A percentile compares a stretch with the other conserved stretches of the same genome.
These are phyloP conservation scores for Mycena metata DNA, from an alignment of 768 basidiomycete genomes.

Conservation along the genomic window DNA sequence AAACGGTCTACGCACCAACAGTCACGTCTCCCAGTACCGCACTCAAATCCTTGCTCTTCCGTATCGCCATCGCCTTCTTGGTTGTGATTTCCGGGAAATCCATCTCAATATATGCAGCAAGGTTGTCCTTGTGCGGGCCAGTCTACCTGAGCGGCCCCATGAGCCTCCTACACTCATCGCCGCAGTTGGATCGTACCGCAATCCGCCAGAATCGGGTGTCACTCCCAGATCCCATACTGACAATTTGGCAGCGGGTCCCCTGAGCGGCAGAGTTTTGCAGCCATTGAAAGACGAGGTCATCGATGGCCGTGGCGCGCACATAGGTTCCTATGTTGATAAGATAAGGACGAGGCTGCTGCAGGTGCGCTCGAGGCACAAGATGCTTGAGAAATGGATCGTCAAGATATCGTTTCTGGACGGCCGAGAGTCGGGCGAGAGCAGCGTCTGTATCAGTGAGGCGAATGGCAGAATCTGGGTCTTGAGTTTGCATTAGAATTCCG, in stretches of 20 bases:
- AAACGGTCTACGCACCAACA: slow-evolving; percentile 54
- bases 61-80: slow-evolving; percentile 86
- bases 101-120: slow-evolving; percentile 84
- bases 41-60: slow-evolving; percentile 72
- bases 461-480: slow-evolving; percentile 71
- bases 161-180: slow-evolving; percentile 21
- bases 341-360: slow-evolving; percentile 77
- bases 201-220: slow-evolving; percentile 97
- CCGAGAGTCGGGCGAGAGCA: slow-evolving; percentile 87
- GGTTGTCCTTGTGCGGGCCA: slow-evolving; percentile 60
- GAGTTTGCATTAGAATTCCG: too few relatives aligned
- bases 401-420: slow-evolving; percentile 84
- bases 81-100: slow-evolving; percentile 91
- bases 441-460: slow-evolving; percentile 89
- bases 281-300: slow-evolving; percentile 79
- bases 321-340: slow-evolving; percentile 97
- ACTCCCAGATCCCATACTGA: slow-evolving; percentile 96
- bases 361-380: slow-evolving; percentile 77
- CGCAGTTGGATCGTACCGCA: slow-evolving; percentile 66
- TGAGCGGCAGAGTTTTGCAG: slow-evolving; percentile 59
- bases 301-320: slow-evolving; percentile 85
- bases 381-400: slow-evolving; percentile 78
- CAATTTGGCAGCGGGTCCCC: slow-evolving; percentile 79
- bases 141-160: slow-evolving; percentile 60
- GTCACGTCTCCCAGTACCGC: slow-evolving; percentile 63